phyloP scores from a whole-genome alignment of 176 grass and related monocot species.

The Triticum aestivum region IWGSC_CS_RefSeq_v2.1 NC_057811.1:93651367-93651866 shows the following conservation, averaged over 20 bases:
- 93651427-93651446: too few species aligned
- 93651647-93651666: slow-evolving; percentile 18
- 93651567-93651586: background rate
- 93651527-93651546: background rate
- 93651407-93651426: too few species aligned
- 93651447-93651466: too few species aligned
- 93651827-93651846: background rate
- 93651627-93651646: slow-evolving; percentile 52
- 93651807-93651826: slow-evolving; percentile 15
- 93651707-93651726: slow-evolving; percentile 33
- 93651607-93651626: slow-evolving; percentile 31
- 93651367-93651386: too few species aligned
- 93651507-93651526: background rate
- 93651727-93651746: slow-evolving; percentile 39
- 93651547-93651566: background rate
- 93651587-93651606: slow-evolving; percentile 11
- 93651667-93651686: slow-evolving; percentile 36
- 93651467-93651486: too few species aligned
- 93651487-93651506: background rate
- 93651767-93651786: slow-evolving; percentile 14
- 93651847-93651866: slow-evolving; percentile 28
- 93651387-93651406: too few species aligned
- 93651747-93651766: slow-evolving; percentile 44
- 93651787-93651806: slow-evolving; percentile 32
- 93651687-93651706: slow-evolving; percentile 26